Base-by-base conservation (phyloP, 2,329 filamentous ascomycete genomes). In the Proliferodiscus dingleyae region DNA sequence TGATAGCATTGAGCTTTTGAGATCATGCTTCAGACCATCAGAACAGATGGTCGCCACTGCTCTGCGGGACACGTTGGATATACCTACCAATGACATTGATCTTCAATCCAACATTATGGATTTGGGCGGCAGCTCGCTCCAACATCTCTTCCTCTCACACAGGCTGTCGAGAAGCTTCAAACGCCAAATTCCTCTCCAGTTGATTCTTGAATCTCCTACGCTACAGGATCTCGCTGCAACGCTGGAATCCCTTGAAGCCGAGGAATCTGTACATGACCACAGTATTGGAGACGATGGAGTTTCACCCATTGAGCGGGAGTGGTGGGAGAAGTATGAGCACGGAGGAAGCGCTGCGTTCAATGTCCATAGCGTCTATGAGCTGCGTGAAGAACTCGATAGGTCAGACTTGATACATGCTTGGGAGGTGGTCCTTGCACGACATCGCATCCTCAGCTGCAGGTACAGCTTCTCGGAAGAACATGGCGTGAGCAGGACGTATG, bases 101-200 rank as follows among this genome's bases (percentile, higher is more conserved):
- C 22, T 26, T 18, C 43, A 54, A 8, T 53, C 53, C 4, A 57
- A 53, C 16, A 61, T 66, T 36, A 26, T 51, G 8, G 50, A 58
- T 7, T 47, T 66, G 10, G 63, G 63, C 15, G 59, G 57, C 2
- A 46, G 59, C 41, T 65, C 63, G 1, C 28, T 64, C 6, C 43
- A 51, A 13, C 57, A 61, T 30, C 42, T 64, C 19, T 37, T 19
- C 11, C 44, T 64, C 10, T 41, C 56, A 3, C 36, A 34, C 11
- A 30, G 36, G 7, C 40, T 57, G 10, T 43, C 49, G 2, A 42
- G 24, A 4, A 40, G 44, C 9, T 53, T 53, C 30, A 30, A 16
- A 18, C 30, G 42, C 18, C 46, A 22, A 30, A 49, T 56, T 21
- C 43, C 51, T 8, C 45, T 57, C 34, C 28, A 42, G 7, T 50